Evolutionary conservation across 192 early-diverging fungal species (phyloP).

Genomic region (Funneliformis geosporum): DNA sequence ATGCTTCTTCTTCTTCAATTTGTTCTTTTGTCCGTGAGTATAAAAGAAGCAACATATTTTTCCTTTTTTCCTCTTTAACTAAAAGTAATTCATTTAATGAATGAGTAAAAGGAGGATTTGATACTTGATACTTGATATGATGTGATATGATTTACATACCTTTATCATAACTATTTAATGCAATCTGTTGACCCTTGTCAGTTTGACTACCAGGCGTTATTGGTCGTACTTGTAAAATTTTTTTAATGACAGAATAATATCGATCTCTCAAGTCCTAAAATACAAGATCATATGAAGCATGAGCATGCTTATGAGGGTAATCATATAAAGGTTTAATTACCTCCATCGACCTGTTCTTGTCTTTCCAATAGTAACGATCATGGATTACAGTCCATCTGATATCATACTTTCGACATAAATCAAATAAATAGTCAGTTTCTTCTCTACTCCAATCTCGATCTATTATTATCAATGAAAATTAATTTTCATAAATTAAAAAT

Average conservation of each 20-base stretch:
- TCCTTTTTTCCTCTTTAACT: slow-evolving; percentile 76
- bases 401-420: slow-evolving; percentile 73
- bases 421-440: slow-evolving; percentile 85
- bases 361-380: slow-evolving; percentile 75
- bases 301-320: background rate
- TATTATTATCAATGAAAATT: slow-evolving; percentile 9
- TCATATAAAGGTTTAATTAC: slow-evolving; percentile 15
- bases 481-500: background rate
- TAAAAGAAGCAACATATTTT: slow-evolving; percentile 73
- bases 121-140: too few relatives aligned
- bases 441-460: slow-evolving; percentile 78
- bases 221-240: slow-evolving; percentile 62
- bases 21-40: slow-evolving; percentile 75
- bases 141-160: background rate
- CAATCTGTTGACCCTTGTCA: slow-evolving; percentile 40
- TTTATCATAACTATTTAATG: slow-evolving; percentile 37
- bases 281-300: slow-evolving; percentile 17
- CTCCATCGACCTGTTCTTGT: slow-evolving; percentile 50
- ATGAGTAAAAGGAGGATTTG: background rate
- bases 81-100: slow-evolving; percentile 43
- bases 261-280: slow-evolving; percentile 84
- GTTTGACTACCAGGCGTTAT: slow-evolving; percentile 35
- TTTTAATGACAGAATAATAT: slow-evolving; percentile 72
- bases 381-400: slow-evolving; percentile 81
- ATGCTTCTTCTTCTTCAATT: slow-evolving; percentile 82